Percentiles rank a stretch among this genome's conserved stretches.
These are phyloP conservation scores for Talaromyces ruber DNA, from an alignment of 495 filamentous ascomycete genomes.

Conservation along the genomic window DNA sequence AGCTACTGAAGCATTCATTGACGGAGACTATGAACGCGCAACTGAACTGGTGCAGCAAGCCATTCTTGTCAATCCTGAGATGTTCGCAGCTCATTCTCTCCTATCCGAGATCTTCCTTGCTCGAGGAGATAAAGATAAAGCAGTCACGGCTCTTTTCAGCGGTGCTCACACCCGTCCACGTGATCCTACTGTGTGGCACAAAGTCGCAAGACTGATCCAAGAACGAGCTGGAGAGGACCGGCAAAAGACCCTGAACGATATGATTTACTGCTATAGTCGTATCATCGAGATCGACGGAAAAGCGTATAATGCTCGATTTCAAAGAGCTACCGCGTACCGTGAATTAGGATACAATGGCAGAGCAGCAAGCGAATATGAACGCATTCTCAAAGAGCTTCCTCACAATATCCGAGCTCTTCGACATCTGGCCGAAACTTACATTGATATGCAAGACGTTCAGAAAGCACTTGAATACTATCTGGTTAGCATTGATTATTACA, in stretches of 20 bases:
- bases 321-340: conserved; percentile 49
- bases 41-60: conserved; percentile 55
- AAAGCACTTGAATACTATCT: conserved; percentile 54
- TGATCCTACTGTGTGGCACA: conserved; percentile 58
- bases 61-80: conserved; percentile 75
- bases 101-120: conserved; percentile 64
- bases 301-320: conserved; percentile 49
- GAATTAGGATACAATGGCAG: conserved; percentile 48
- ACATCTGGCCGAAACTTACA: conserved; percentile 55
- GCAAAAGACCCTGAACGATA: conserved; percentile 41
- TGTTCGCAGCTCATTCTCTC: conserved; percentile 67
- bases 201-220: conserved; percentile 57
- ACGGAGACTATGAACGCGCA: conserved; percentile 55
- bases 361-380: conserved; percentile 55
- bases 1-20: conserved; percentile 63
- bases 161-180: conserved; percentile 66
- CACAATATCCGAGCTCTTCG: conserved; percentile 53
- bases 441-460: conserved; percentile 47
- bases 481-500: conserved; percentile 46
- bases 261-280: conserved; percentile 60
- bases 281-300: conserved; percentile 54
- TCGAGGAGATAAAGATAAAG: conserved; percentile 57
- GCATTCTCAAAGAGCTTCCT: conserved; percentile 48
- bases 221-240: conserved; percentile 49
- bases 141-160: conserved; percentile 56